These are phyloP conservation scores for Pleurotus cornucopiae DNA, from an alignment of 768 basidiomycete genomes.

Conservation along the genomic window DNA sequence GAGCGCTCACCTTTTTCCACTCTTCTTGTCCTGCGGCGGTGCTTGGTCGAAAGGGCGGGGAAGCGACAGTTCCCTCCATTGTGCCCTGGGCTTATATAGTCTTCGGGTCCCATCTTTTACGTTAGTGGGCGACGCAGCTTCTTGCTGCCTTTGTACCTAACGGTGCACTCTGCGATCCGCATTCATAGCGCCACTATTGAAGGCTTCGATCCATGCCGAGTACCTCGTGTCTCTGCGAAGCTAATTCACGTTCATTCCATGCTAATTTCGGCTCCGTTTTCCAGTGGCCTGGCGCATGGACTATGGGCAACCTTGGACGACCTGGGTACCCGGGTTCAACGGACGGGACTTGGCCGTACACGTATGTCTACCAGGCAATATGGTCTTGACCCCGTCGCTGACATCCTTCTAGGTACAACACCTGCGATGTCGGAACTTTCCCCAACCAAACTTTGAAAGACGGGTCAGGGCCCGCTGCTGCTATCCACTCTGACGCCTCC, in stretches of 20 bases:
- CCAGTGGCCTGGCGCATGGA: conserved; percentile 86
- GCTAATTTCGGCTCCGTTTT: neutral
- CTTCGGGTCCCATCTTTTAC: neutral
- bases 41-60: neutral
- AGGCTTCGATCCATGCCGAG: too few species aligned
- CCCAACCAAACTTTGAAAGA: conserved; percentile 62
- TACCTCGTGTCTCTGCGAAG: neutral
- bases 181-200: too few species aligned
- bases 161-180: too few species aligned
- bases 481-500: conserved; percentile 47
- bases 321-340: conserved; percentile 78
- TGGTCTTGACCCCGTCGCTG: neutral
- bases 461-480: conserved; percentile 54
- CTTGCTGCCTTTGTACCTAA: too few species aligned
- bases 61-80: neutral
- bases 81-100: neutral
- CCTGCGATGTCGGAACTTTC: conserved; percentile 77
- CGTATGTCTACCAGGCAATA: conserved; percentile 33
- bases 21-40: neutral
- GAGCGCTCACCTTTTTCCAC: conserved; percentile 18
- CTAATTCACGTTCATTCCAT: neutral
- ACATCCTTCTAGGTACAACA: conserved; percentile 38
- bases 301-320: conserved; percentile 83
- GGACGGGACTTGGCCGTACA: conserved; percentile 84
- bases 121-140: neutral